These are phyloP conservation scores for Cryptococcus sp. DNA, from an alignment of 1,284 basidiomycete species.

Conservation along the genomic window DNA sequence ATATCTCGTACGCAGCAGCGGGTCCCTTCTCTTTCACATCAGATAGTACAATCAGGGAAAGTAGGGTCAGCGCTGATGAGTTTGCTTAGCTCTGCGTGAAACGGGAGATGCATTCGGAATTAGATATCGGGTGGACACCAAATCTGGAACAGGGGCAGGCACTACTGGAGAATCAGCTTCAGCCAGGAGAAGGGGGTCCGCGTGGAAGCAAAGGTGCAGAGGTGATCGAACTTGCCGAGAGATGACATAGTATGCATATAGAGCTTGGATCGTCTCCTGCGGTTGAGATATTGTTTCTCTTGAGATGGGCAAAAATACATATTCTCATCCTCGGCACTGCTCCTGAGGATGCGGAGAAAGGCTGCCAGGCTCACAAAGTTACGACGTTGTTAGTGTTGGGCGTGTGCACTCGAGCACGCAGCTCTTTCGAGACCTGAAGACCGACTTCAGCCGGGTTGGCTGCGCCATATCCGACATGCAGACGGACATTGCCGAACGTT, in stretches of 20 bases:
- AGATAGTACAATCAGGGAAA: too few relatives aligned
- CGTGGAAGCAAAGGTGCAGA: conserved; percentile 18
- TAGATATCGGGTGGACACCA: conserved; percentile 57
- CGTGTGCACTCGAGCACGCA: too few relatives aligned
- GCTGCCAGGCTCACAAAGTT: too few relatives aligned
- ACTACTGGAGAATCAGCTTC: conserved; percentile 6
- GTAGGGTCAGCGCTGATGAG: background rate
- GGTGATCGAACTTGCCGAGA: conserved; percentile 35
- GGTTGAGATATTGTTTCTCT: background rate
- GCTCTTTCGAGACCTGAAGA: too few relatives aligned
- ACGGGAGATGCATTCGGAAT: conserved; percentile 85
- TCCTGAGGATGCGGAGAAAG: too few relatives aligned
- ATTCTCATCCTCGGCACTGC: too few relatives aligned
- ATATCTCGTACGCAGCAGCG: background rate
- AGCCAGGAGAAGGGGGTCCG: conserved; percentile 4
- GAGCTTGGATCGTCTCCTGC: background rate
- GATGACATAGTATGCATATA: conserved; percentile 7
- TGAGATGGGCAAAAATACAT: background rate
- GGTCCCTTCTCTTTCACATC: too few relatives aligned
- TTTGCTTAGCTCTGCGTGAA: conserved; percentile 68
- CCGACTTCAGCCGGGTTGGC: too few relatives aligned
- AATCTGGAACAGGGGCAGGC: conserved; percentile 15
- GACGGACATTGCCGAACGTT: too few relatives aligned
- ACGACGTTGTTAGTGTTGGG: too few relatives aligned
- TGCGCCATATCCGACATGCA: too few relatives aligned